phyloP scores from a whole-genome alignment of 2,329 filamentous ascomycete genomes.

The Leptographium wingfieldii region DNA sequence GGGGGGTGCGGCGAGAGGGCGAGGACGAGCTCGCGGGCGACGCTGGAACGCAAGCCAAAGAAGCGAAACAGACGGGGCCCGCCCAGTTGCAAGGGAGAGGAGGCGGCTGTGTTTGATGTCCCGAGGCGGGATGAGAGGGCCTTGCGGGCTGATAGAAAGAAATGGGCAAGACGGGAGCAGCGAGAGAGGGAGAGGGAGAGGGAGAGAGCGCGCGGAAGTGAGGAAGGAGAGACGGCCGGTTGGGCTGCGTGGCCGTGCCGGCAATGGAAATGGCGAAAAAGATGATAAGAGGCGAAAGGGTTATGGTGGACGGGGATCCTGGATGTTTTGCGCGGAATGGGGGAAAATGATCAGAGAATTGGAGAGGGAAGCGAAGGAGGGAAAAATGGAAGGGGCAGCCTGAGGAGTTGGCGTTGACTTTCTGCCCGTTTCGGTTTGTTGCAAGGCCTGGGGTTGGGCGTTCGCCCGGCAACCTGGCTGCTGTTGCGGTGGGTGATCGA shows the following conservation, averaged over 20 bases:
- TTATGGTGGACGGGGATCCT: too few relatives aligned
- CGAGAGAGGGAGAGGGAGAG: neutral
- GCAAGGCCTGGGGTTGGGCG: neutral
- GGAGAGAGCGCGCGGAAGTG: too few relatives aligned
- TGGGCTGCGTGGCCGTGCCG: too few relatives aligned
- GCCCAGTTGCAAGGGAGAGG: too few relatives aligned
- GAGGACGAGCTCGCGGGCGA: too few relatives aligned
- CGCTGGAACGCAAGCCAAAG: neutral
- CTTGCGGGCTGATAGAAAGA: too few relatives aligned
- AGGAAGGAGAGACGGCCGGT: neutral
- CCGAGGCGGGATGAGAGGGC: neutral
- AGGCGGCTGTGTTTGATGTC: neutral
- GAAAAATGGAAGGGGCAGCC: neutral
- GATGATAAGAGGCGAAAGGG: neutral
- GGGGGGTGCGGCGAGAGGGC: neutral
- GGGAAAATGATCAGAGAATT: neutral
- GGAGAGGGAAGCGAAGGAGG: neutral
- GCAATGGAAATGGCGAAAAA: neutral
- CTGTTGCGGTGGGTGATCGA: slow-evolving; percentile 5
- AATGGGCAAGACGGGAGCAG: neutral
- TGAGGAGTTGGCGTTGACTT: slow-evolving; percentile 7
- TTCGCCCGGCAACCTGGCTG: slow-evolving; percentile 11
- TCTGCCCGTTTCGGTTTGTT: slow-evolving; percentile 10
- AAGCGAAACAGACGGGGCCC: neutral
- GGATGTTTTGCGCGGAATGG: neutral